These are phyloP conservation scores for Hypoxylon sp. DNA, from an alignment of 2,329 filamentous ascomycete species.

Conservation along the genomic window DNA sequence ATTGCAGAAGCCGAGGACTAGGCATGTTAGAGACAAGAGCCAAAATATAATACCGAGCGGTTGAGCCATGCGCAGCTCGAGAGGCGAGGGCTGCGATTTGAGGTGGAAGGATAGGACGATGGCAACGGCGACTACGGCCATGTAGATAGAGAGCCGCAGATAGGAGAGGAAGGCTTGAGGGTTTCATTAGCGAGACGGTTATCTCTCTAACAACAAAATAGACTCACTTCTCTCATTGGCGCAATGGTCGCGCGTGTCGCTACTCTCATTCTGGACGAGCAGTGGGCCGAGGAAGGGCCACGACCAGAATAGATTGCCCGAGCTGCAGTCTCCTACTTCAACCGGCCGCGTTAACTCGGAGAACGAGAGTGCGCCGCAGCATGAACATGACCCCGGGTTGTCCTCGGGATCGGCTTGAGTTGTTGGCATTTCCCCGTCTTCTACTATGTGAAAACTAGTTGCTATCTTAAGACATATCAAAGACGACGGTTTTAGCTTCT, in stretches of 20 bases:
- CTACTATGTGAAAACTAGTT: not conserved
- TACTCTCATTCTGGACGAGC: slow-evolving; percentile 81
- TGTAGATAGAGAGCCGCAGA: slow-evolving; percentile 89
- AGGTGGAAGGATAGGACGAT: slow-evolving; percentile 96
- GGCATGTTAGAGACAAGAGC: slow-evolving; percentile 81
- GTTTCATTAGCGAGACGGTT: not conserved
- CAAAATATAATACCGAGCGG: slow-evolving; percentile 93
- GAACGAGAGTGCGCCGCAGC: slow-evolving; percentile 58
- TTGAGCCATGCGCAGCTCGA: slow-evolving; percentile 83
- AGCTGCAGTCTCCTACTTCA: slow-evolving; percentile 59
- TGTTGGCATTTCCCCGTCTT: slow-evolving; percentile 28
- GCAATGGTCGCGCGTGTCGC: slow-evolving; percentile 83
- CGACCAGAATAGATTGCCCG: slow-evolving; percentile 64
- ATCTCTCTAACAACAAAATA: not conserved
- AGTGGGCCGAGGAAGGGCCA: slow-evolving; percentile 77
- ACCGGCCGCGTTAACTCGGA: slow-evolving; percentile 60
- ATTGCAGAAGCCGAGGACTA: slow-evolving; percentile 84
- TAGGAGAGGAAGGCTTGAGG: slow-evolving; percentile 85
- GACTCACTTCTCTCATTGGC: slow-evolving; percentile 79
- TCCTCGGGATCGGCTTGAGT: slow-evolving; percentile 57
- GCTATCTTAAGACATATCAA: not conserved
- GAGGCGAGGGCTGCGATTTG: slow-evolving; percentile 75
- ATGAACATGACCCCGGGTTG: slow-evolving; percentile 55
- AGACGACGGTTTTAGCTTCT: not conserved
- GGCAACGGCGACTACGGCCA: slow-evolving; percentile 89